Base-by-base conservation (phyloP, 371 early-diverging fungal species). In the Lichtheimia corymbifera region DNA sequence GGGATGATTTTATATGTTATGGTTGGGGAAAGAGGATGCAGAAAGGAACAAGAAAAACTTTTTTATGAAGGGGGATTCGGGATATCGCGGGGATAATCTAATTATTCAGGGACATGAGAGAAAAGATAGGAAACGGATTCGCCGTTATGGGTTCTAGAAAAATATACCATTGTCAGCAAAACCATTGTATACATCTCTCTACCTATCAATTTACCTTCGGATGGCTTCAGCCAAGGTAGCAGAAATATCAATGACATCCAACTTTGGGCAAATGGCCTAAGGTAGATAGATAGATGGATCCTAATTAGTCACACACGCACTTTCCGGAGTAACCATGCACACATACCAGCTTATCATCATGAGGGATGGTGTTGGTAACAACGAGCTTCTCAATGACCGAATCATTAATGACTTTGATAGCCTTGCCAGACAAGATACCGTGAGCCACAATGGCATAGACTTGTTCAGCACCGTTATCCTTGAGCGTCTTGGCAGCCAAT, bases 371-470 rank as follows among this genome's bases (percentile, higher is more conserved):
- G 80, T 97, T 97, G 67, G 95, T 94, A 28, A 97, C 96, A 9
- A 94, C 91, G 3, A 94, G 80, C 62, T 86, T 89, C 60, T 90
- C 90, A 63, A 97, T 83, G 44, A 86, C 81, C 61, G 93, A 93
- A 64, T 91, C 86, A 71, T 93, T 93, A 72, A 97, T 94, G 22
- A 92, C 91, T 61, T 88, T 82, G 62, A 95, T 88, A 9, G 97
- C 95, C 72, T 95, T 92, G 30, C 95, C 97, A 52, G 93, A 93
- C 12, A 97, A 80, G 42, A 96, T 93, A 55, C 92, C 92, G 66
- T 98, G 99, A 40, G 96, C 97, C 41, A 98, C 95, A 67, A 97
- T 91, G 47, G 98, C 97, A 65, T 96, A 97, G 6, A 98, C 96
- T 60, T 88, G 83, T n/a, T 83, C 72, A 27, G 98, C 98, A 50